Base-by-base conservation (phyloP, 164 flowering plant species). In the Stephania yunnanensis region DNA sequence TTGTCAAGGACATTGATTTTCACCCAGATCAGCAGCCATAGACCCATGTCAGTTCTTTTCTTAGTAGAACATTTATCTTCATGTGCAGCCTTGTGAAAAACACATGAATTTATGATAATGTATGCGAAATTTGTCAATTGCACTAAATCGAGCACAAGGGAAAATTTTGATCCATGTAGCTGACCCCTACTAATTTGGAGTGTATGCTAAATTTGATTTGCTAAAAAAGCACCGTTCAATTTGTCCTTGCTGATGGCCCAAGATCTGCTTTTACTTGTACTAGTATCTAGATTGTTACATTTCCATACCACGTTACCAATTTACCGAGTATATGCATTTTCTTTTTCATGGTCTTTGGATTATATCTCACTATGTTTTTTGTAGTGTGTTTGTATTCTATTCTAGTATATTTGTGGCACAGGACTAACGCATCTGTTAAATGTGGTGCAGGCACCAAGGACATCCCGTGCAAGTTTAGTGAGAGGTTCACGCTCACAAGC, bases 401-500 rank as follows among this genome's bases (percentile, higher is more conserved):
- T 58, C 64, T 58, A 11, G 6, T 68, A 30, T 68, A 9, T 68
- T n/a, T 19, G 42, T 68, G 44, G 17, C 42, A 10, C 46, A 30
- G 46, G 46, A 68, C 46, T 55, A 20, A 30, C 58, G 15, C 74
- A 53, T 71, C 65, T 66, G 72, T 45, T 52, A 68, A 7, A 72
- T 74, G n/a, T 29, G 19, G 70, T 81, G 83, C 89, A 94, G 98
- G 98, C 95, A 53, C 99, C 99, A 8, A 86, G 97, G 84, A 84
- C 91, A 75, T 92, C 99, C 52, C 87, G 98, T 30, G 89, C 92
- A 78, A 92, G 97, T 83, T 86, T 93, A 78, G 90, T 94, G 44
- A 94, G 93, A 81, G 97, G 97, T 30, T 79, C 84, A 68, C 95
- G 98, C 31, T 82, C 97, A 25, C 94, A 91, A 78, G 97, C 97